Evolutionary conservation across 352 stramenopile genomes (phyloP).

Genomic region (Blastocystis sp.): DNA sequence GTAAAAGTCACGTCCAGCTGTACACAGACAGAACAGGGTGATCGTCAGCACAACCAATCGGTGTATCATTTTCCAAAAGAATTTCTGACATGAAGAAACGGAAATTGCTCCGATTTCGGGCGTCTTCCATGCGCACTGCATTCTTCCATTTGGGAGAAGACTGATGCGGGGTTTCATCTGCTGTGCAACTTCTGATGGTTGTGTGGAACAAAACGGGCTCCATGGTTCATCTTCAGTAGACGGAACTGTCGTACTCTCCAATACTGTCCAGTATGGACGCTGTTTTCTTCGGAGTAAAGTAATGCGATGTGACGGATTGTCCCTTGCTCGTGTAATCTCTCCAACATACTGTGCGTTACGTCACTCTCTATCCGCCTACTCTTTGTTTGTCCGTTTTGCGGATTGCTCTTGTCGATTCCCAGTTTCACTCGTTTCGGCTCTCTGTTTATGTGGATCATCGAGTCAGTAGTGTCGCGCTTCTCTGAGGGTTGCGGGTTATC

Average conservation of each 20-base stretch:
- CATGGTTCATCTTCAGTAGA: background rate
- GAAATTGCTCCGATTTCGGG: background rate
- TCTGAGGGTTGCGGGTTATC: background rate
- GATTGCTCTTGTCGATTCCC: conserved; percentile 10
- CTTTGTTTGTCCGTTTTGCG: conserved; percentile 44
- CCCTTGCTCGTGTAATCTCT: background rate
- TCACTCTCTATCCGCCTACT: background rate
- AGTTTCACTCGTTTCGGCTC: conserved; percentile 34
- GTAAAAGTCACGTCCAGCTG: conserved; percentile 63
- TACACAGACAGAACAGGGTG: conserved; percentile 34
- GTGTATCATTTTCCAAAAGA: conserved; percentile 43
- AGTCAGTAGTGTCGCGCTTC: background rate
- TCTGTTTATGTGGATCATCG: background rate
- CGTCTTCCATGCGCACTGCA: background rate
- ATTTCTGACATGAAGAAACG: background rate
- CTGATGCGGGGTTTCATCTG: too few relatives aligned
- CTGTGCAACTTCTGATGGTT: too few relatives aligned
- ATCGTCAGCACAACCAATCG: conserved; percentile 37
- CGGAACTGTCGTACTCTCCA: background rate
- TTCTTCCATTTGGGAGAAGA: background rate
- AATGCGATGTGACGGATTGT: background rate
- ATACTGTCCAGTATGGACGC: background rate
- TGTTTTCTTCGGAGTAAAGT: background rate
- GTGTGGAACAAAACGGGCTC: too few relatives aligned
- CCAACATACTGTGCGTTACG: background rate